Evolutionary conservation across 2,329 filamentous ascomycete genomes (phyloP).

Genomic region (Metarhizium guizhouense): DNA sequence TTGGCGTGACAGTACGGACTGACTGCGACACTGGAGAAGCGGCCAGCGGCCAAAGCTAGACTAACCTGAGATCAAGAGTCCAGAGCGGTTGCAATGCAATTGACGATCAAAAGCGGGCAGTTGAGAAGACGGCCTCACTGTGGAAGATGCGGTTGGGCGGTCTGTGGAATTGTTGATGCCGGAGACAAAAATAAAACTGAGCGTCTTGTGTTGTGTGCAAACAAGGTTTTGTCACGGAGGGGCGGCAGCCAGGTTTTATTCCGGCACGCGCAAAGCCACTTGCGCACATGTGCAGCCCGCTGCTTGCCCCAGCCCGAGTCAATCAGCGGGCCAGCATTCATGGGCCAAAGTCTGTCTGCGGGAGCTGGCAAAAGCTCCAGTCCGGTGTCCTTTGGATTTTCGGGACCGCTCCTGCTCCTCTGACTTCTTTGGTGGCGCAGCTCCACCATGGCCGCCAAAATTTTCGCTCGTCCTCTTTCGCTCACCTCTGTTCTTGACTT

Average conservation of each 20-base stretch:
- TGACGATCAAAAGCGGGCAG: conserved; percentile 1
- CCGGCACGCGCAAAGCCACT: background rate
- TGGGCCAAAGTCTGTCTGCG: background rate
- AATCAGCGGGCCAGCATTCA: background rate
- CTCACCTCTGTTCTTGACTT: background rate
- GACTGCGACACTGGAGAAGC: conserved; percentile 4
- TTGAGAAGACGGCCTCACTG: background rate
- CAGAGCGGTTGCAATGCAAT: conserved; percentile 2
- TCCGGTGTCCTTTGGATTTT: background rate
- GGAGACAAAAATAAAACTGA: no score
- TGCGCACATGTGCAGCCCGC: no score
- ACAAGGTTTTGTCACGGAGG: background rate
- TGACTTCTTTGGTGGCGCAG: background rate
- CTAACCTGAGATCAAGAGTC: conserved; percentile 4
- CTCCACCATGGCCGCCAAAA: background rate
- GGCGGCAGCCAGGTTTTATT: conserved; percentile 4
- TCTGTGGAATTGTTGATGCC: background rate
- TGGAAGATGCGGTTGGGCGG: background rate
- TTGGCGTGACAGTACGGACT: background rate
- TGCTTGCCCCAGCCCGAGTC: background rate
- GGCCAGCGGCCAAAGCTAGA: conserved; percentile 7
- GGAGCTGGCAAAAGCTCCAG: no score
- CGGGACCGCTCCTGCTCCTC: background rate
- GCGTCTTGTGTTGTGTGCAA: conserved; percentile 1
- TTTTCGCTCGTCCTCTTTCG: background rate